These are phyloP conservation scores for Liquidambar formosana DNA, from an alignment of 164 flowering plant species.

Conservation along the genomic window DNA sequence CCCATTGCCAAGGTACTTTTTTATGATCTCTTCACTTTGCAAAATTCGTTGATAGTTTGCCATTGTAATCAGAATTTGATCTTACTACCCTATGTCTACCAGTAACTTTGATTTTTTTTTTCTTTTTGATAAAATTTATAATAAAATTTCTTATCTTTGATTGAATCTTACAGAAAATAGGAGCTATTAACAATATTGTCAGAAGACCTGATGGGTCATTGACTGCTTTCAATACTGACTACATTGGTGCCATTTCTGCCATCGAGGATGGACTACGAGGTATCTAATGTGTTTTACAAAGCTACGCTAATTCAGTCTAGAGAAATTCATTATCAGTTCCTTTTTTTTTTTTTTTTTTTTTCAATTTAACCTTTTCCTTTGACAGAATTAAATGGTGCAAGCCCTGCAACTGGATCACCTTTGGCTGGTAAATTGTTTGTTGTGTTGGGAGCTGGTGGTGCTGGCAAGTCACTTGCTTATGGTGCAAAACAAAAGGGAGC, in stretches of 20 bases:
- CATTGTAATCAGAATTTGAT: too few species aligned
- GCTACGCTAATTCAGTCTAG: constrained; percentile 9
- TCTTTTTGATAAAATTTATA: too few species aligned
- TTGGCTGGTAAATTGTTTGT: constrained; percentile 71
- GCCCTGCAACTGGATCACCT: constrained; percentile 42
- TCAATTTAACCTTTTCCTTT: constrained; percentile 6
- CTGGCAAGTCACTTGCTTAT: constrained; percentile 89
- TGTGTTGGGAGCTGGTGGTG: constrained; percentile 90
- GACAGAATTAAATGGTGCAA: constrained; percentile 30
- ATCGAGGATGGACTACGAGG: constrained; percentile 79
- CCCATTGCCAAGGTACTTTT: constrained; percentile 69
- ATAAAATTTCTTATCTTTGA: too few species aligned
- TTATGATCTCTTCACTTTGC: too few species aligned
- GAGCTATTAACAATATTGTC: constrained; percentile 69
- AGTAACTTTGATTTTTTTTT: not conserved
- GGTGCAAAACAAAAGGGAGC: constrained; percentile 91
- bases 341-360: too few species aligned
- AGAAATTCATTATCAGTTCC: constrained; percentile 1
- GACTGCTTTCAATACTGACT: constrained; percentile 72
- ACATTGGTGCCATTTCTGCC: constrained; percentile 70
- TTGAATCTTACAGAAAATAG: constrained; percentile 50
- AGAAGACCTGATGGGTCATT: constrained; percentile 67
- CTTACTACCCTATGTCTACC: not conserved
- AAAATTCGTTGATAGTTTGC: too few species aligned
- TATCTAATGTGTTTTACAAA: constrained; percentile 19